Conservation (phyloP, 441 rosid genomes). For the Manihot esculenta region DNA sequence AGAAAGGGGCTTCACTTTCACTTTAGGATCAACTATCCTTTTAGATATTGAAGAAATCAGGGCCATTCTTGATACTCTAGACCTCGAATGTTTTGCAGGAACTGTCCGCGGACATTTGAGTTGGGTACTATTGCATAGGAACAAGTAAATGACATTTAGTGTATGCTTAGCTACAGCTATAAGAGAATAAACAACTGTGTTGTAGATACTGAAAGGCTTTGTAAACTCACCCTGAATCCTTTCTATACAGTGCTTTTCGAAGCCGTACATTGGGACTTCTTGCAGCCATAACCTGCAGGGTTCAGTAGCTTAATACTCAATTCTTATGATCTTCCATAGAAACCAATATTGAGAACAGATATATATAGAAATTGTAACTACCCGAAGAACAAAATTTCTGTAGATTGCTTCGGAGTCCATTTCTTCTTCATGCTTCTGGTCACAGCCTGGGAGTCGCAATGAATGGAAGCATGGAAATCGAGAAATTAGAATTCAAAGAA, state of each 20-base stretch:
- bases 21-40: constrained; percentile 49
- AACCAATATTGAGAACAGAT: background rate
- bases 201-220: background rate
- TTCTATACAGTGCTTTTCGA: constrained; percentile 54
- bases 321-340: background rate
- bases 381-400: constrained; percentile 83
- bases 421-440: constrained; percentile 87
- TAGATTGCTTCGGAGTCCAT: constrained; percentile 83
- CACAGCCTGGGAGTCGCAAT: constrained; percentile 59
- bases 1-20: constrained; percentile 31
- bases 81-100: constrained; percentile 74
- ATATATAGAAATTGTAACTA: constrained; percentile 30
- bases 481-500: background rate
- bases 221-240: constrained; percentile 42
- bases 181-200: constrained; percentile 11
- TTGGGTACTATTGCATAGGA: constrained; percentile 37
- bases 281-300: constrained; percentile 89
- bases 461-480: background rate
- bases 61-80: constrained; percentile 64
- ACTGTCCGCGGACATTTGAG: constrained; percentile 76
- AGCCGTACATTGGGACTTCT: constrained; percentile 86
- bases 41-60: constrained; percentile 73
- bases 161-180: background rate
- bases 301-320: constrained; percentile 19
- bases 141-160: background rate